Base-by-base conservation (phyloP, 495 filamentous ascomycete species). In the Aspergillus steynii region DNA sequence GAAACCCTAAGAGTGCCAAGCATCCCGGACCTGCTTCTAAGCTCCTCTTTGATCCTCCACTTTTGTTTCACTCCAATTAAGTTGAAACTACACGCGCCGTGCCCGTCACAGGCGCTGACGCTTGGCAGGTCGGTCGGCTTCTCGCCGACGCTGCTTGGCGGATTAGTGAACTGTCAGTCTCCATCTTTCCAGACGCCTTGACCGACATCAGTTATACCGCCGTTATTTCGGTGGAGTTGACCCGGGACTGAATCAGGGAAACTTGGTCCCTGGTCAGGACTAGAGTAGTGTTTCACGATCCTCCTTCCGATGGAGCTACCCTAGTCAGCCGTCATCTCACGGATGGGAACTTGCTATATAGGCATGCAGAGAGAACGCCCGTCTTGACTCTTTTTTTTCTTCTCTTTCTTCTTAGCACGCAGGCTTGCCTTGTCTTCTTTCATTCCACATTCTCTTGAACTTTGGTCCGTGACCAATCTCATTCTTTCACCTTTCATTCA, bases 401-500 rank as follows among this genome's bases (percentile, higher is more conserved):
- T 37, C 34, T 42, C 14, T 55, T 52, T 68, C 64, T 45, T 56
- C 52, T 59, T 26, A 54, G 54, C 64, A 64, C 61, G 61, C 67
- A 66, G 61, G 67, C 59, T 65, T 64, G 64, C 45, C 58, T 55
- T 56, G 25, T 56, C 45, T 52, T 60, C 56, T 58, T 63, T 54
- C 32, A 62, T 70, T 55, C 59, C 59, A 67, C 67, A 63, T 68
- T 71, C 57, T 66, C 68, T 73, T 73, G 42, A 55, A 46, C 26
- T 14, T 55, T 59, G 74, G 73, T 76, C 69, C 72, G 74, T 68
- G 66, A 76, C 74, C 73, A 42, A 61, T 69, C 63, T 55, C 71
- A 61, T 61, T 62, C 70, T 61, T 65, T 68, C 50, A 34, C 58
- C 26, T n/a, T 29, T 29, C 15, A 12, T 62, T 50, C 46, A 62